phyloP scores from a whole-genome alignment of 2,329 filamentous ascomycete species.

The Ambrosiella cleistominuta region DNA sequence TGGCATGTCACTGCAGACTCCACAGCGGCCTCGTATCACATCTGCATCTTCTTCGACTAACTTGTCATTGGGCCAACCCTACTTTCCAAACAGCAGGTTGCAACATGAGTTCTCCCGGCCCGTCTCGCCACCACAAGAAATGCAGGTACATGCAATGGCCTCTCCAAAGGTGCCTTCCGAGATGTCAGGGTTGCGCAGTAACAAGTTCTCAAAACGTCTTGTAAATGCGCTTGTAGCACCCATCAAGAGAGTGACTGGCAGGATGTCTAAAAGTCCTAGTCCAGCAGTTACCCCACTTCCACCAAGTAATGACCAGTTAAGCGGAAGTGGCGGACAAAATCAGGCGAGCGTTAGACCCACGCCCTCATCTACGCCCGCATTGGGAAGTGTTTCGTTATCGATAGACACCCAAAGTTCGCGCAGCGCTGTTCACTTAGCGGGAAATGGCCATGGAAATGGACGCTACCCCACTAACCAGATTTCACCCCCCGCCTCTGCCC shows the following conservation, averaged over 20 bases:
- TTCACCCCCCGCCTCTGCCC: too few species aligned
- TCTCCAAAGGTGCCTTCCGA: background rate
- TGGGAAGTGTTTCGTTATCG: too few species aligned
- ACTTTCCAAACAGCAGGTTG: background rate
- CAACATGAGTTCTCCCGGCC: background rate
- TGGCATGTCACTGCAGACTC: conserved; percentile 8
- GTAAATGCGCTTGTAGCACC: conserved; percentile 7
- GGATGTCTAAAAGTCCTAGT: background rate
- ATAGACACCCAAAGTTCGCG: too few species aligned
- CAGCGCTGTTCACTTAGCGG: too few species aligned
- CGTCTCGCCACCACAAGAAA: background rate
- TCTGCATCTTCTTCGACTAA: background rate
- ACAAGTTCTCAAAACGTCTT: conserved; percentile 3
- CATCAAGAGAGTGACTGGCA: conserved; percentile 1
- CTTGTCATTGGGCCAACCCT: background rate
- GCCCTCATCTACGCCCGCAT: too few species aligned
- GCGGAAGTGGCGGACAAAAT: too few species aligned
- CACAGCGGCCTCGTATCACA: conserved; percentile 5
- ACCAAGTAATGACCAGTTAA: too few species aligned
- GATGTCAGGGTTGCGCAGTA: background rate
- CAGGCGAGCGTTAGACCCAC: too few species aligned
- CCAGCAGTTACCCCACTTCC: background rate
- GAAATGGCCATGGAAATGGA: too few species aligned
- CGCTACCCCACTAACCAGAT: too few species aligned
- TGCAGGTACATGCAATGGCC: background rate